Percentiles rank a stretch among this genome's conserved stretches.
Evolutionary conservation across 2,329 filamentous ascomycete genomes (phyloP).

Genomic region (Xylariaceae sp.): DNA sequence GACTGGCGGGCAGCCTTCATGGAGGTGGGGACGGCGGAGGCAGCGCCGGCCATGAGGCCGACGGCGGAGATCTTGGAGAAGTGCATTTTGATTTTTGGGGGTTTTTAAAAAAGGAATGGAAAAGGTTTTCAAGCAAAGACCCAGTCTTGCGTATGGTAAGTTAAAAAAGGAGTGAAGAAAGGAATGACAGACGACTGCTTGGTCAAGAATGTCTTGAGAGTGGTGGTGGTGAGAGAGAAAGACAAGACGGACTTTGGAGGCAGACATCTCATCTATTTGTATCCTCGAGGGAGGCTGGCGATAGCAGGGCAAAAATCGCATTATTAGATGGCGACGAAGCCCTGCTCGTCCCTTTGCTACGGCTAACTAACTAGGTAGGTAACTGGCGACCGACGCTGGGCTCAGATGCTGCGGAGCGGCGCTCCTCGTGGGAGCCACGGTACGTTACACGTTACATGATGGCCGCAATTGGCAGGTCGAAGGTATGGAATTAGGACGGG

Average conservation of each 20-base stretch:
- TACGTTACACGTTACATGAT: conserved; percentile 19
- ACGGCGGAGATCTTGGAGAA: conserved; percentile 15
- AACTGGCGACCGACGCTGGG: too few species aligned
- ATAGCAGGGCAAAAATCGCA: too few species aligned
- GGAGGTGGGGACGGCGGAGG: conserved; percentile 12
- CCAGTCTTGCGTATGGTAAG: background rate
- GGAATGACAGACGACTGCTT: background rate
- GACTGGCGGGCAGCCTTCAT: conserved; percentile 3
- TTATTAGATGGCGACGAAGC: too few species aligned
- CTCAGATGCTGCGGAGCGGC: background rate
- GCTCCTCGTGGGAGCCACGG: conserved; percentile 14
- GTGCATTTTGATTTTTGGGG: conserved; percentile 11
- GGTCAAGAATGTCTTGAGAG: background rate
- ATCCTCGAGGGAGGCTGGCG: background rate
- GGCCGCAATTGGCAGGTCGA: conserved; percentile 15
- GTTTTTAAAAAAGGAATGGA: background rate
- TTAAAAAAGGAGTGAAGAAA: background rate
- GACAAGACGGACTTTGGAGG: background rate
- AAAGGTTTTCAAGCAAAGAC: background rate
- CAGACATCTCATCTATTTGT: conserved; percentile 15
- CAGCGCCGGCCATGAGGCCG: conserved; percentile 16
- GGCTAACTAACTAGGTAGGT: too few species aligned
- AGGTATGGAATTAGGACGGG: conserved; percentile 3
- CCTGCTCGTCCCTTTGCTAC: too few species aligned
- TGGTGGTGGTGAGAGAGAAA: conserved; percentile 7